phyloP scores from a whole-genome alignment of 805 yeast species.

The Diddensiella santjacobensis region DNA sequence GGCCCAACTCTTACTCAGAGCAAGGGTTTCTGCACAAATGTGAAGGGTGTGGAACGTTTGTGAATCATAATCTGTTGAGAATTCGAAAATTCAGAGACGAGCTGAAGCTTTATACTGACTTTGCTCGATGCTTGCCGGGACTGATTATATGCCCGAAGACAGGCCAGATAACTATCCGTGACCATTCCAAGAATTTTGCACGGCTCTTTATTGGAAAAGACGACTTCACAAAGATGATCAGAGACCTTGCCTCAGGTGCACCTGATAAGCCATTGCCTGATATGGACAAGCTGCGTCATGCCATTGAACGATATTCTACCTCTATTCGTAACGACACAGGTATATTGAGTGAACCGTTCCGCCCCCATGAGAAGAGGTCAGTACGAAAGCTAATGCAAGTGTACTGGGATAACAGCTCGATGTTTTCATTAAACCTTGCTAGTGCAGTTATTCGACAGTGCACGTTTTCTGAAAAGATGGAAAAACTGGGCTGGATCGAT shows the following conservation, averaged over 20 bases:
- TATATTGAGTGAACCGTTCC: not conserved
- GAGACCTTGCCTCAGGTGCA: not conserved
- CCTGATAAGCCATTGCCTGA: not conserved
- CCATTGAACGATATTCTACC: not conserved
- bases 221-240: not conserved
- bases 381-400: slow-evolving; percentile 13
- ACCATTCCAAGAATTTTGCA: not conserved
- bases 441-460: slow-evolving; percentile 22
- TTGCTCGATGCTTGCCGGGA: slow-evolving; percentile 7
- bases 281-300: not conserved
- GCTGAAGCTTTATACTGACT: not conserved
- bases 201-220: not conserved
- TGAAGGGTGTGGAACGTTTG: slow-evolving; percentile 1
- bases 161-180: not conserved
- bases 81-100: slow-evolving; percentile 9
- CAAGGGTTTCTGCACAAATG: slow-evolving; percentile 5
- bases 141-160: not conserved
- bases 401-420: slow-evolving; percentile 19
- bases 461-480: slow-evolving; percentile 21
- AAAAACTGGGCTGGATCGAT: slow-evolving; percentile 19
- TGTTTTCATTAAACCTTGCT: slow-evolving; percentile 15
- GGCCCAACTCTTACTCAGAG: slow-evolving; percentile 4
- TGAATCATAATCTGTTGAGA: slow-evolving; percentile 5
- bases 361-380: slow-evolving; percentile 1
- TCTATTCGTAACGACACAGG: not conserved